A percentile compares a stretch with the other conserved stretches of the same genome.
phyloP scores from a whole-genome alignment of 2,329 filamentous ascomycete genomes.

The Cladophialophora chaetospira region DNA sequence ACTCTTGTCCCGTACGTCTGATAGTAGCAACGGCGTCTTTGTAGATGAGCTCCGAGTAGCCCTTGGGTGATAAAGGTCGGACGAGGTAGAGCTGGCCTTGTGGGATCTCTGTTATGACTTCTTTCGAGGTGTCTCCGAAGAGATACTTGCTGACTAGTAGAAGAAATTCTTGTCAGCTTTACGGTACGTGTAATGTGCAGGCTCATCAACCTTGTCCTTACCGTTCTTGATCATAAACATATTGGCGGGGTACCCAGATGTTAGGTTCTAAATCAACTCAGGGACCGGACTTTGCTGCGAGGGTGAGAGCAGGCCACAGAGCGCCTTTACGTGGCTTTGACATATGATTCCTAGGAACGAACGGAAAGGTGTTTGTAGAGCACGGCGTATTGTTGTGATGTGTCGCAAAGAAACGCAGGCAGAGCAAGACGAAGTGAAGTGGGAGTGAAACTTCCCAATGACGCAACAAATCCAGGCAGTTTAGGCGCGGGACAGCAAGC shows the following conservation, averaged over 20 bases:
- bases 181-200: constrained; percentile 12
- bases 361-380: no score
- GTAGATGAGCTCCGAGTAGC: constrained; percentile 98
- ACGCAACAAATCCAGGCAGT: constrained; percentile 18
- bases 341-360: no score
- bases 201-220: constrained; percentile 40
- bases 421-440: constrained; percentile 2
- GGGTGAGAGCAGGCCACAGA: not conserved
- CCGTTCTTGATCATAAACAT: constrained; percentile 63
- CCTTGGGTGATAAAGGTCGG: constrained; percentile 90
- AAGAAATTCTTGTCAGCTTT: constrained; percentile 3
- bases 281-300: not conserved
- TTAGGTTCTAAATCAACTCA: not conserved
- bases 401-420: not conserved
- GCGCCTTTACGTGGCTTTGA: not conserved
- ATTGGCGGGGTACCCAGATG: constrained; percentile 30
- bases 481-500: not conserved
- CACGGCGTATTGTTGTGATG: not conserved
- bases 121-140: constrained; percentile 84
- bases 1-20: constrained; percentile 89
- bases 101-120: constrained; percentile 89
- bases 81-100: constrained; percentile 98
- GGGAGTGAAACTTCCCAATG: constrained; percentile 10
- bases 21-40: constrained; percentile 93
- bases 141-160: constrained; percentile 81